Evolutionary conservation across 768 basidiomycete species (phyloP).

Genomic region (Tubosaeta sp.): DNA sequence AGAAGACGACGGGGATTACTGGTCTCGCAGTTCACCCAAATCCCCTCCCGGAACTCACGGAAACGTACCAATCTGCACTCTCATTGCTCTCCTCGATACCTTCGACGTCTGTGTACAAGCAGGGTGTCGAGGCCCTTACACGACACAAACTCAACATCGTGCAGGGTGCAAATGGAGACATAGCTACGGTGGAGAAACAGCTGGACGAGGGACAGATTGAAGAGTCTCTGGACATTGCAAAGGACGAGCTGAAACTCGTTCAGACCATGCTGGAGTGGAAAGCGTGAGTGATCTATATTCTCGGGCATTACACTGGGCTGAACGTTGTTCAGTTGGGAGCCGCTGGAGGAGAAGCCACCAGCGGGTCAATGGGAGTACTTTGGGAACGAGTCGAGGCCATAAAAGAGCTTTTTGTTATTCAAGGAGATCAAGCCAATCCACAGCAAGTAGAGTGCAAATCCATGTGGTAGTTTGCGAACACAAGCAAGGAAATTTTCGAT

Average conservation of each 20-base stretch:
- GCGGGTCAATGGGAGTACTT: constrained; percentile 87
- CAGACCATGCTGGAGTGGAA: constrained; percentile 93
- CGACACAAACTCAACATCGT: constrained; percentile 73
- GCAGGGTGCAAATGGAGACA: constrained; percentile 61
- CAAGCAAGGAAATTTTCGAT: too few relatives aligned
- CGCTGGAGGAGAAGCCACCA: constrained; percentile 75
- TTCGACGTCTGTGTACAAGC: constrained; percentile 81
- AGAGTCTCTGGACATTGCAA: constrained; percentile 75
- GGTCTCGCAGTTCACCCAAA: constrained; percentile 82
- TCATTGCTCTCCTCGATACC: constrained; percentile 66
- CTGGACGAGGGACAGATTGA: constrained; percentile 87
- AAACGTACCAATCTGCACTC: constrained; percentile 78
- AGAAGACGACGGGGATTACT: constrained; percentile 80
- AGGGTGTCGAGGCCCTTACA: constrained; percentile 83
- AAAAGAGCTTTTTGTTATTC: neutral
- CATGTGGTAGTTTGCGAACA: constrained; percentile 8
- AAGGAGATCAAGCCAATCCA: neutral
- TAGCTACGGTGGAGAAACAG: constrained; percentile 64
- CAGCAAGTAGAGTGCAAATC: neutral
- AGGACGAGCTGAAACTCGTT: constrained; percentile 74
- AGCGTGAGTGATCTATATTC: constrained; percentile 56
- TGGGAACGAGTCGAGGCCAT: constrained; percentile 46
- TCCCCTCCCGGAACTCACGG: constrained; percentile 73
- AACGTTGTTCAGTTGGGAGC: constrained; percentile 68
- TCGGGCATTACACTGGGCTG: constrained; percentile 1